phyloP scores from a whole-genome alignment of 2,329 filamentous ascomycete genomes.

The Cadophora malorum region DNA sequence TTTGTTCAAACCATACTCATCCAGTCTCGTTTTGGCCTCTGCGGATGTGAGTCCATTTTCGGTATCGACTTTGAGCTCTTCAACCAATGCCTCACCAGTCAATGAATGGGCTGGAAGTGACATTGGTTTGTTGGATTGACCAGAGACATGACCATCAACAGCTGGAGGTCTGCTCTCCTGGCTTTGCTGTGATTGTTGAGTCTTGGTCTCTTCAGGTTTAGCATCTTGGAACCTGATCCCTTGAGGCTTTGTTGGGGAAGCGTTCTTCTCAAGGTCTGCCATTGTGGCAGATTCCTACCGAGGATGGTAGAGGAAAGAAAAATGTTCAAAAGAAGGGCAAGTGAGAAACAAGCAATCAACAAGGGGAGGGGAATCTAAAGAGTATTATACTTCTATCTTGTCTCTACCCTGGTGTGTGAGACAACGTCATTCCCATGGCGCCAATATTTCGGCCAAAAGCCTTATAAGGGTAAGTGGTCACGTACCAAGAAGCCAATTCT shows the following conservation, averaged over 20 bases:
- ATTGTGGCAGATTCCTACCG: slow-evolving; percentile 6
- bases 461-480: background rate
- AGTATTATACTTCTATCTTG: slow-evolving; percentile 6
- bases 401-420: background rate
- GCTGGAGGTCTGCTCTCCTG: slow-evolving; percentile 10
- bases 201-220: slow-evolving; percentile 3
- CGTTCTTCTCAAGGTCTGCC: slow-evolving; percentile 14
- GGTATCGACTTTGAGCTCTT: slow-evolving; percentile 61
- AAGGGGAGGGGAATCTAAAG: background rate
- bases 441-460: slow-evolving; percentile 4
- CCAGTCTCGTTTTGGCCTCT: slow-evolving; percentile 61
- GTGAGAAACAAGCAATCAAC: slow-evolving; percentile 9
- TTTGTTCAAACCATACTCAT: slow-evolving; percentile 66
- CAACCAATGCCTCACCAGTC: slow-evolving; percentile 55
- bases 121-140: slow-evolving; percentile 58
- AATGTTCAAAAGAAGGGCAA: background rate
- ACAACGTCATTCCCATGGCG: slow-evolving; percentile 17
- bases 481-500: slow-evolving; percentile 12
- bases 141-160: slow-evolving; percentile 48
- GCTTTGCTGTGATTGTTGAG: slow-evolving; percentile 7
- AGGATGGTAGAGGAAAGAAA: background rate
- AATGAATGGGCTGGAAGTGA: slow-evolving; percentile 69
- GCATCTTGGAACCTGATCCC: slow-evolving; percentile 15
- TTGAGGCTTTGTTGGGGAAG: background rate
- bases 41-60: slow-evolving; percentile 62